phyloP scores from a whole-genome alignment of 164 flowering plant genomes.

The Liquidambar formosana region DNA sequence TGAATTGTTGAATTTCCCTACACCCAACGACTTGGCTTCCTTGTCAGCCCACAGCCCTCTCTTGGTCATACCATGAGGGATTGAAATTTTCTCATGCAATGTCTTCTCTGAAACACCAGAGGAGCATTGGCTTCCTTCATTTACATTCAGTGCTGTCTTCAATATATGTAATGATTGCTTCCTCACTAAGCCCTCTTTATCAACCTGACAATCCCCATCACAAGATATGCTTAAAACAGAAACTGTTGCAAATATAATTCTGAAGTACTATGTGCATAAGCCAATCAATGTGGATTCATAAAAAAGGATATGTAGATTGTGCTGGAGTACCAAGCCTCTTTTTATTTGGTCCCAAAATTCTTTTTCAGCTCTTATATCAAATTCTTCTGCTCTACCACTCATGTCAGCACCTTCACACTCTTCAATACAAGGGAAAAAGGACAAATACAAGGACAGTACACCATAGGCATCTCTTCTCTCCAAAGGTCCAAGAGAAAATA shows the following conservation, averaged over 20 bases:
- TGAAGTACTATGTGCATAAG: neutral
- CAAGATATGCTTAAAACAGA: neutral
- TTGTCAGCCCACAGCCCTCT: slow-evolving; percentile 82
- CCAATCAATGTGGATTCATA: neutral
- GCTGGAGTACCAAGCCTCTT: slow-evolving; percentile 72
- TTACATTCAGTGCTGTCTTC: slow-evolving; percentile 41
- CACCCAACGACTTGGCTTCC: slow-evolving; percentile 90
- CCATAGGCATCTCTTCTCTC: slow-evolving; percentile 85
- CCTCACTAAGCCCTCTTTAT: slow-evolving; percentile 75
- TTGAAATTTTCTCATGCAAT: slow-evolving; percentile 25
- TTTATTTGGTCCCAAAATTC: slow-evolving; percentile 83
- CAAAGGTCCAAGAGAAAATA: slow-evolving; percentile 59
- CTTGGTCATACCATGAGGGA: slow-evolving; percentile 49
- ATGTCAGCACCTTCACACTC: slow-evolving; percentile 25
- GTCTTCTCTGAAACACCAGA: slow-evolving; percentile 28
- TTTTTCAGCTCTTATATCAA: slow-evolving; percentile 56
- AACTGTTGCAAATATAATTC: neutral
- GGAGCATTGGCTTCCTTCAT: slow-evolving; percentile 23
- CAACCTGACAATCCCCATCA: slow-evolving; percentile 50
- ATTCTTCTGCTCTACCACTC: slow-evolving; percentile 32
- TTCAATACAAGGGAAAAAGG: slow-evolving; percentile 37
- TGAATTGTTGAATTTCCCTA: slow-evolving; percentile 43
- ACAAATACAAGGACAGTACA: slow-evolving; percentile 66
- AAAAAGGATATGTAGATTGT: neutral
- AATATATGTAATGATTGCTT: slow-evolving; percentile 80